Evolutionary conservation across 2,329 filamentous ascomycete genomes (phyloP).

Genomic region (Drechmeria coniospora): DNA sequence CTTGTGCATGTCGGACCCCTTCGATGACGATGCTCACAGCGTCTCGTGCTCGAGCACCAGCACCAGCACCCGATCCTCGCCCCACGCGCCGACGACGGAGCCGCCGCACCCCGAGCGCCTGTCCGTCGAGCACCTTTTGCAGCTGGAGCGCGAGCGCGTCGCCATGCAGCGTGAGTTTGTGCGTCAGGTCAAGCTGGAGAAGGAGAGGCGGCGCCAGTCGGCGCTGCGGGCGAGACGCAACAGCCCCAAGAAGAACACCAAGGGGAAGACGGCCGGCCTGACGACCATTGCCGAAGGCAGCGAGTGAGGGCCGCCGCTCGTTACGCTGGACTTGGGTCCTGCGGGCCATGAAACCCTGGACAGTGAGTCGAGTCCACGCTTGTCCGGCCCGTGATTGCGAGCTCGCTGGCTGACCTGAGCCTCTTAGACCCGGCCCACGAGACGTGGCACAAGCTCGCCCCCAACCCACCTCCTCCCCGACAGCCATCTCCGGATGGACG

Average conservation of each 20-base stretch:
- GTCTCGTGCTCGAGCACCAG: conserved; percentile 30
- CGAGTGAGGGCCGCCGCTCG: conserved; percentile 4
- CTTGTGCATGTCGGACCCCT: conserved; percentile 35
- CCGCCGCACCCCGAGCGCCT: conserved; percentile 21
- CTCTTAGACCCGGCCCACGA: too few relatives aligned
- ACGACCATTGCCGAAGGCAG: conserved; percentile 36
- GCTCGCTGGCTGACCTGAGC: too few relatives aligned
- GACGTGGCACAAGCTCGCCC: too few relatives aligned
- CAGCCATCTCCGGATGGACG: too few relatives aligned
- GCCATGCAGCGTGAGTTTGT: conserved; percentile 37
- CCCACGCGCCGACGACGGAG: conserved; percentile 10
- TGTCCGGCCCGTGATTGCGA: too few relatives aligned
- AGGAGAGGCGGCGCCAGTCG: conserved; percentile 34
- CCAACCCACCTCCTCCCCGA: too few relatives aligned
- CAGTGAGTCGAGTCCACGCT: too few relatives aligned
- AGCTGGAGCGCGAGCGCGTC: conserved; percentile 34
- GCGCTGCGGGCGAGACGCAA: conserved; percentile 17
- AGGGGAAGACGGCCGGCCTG: conserved; percentile 33
- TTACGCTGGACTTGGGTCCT: too few relatives aligned
- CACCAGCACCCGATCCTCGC: conserved; percentile 24
- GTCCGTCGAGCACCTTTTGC: conserved; percentile 31
- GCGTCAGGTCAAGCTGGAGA: conserved; percentile 34
- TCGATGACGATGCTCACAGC: conserved; percentile 34
- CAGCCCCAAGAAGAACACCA: conserved; percentile 33
- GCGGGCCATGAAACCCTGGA: too few relatives aligned